Base-by-base conservation (phyloP, 179 eudicot species). In the Amaranthus tricolor region DNA sequence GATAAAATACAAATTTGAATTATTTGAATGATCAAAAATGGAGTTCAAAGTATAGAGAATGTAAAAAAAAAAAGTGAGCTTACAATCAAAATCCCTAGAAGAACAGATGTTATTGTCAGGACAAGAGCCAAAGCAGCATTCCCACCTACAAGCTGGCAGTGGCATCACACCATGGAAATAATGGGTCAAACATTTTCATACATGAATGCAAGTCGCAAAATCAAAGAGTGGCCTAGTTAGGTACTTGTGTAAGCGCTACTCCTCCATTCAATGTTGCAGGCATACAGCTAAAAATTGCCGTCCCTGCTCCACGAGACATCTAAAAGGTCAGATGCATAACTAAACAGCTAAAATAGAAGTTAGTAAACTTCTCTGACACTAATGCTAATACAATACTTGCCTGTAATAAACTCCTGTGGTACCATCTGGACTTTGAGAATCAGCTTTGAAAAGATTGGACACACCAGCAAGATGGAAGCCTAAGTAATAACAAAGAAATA, bases 241-340 rank as follows among this genome's bases (percentile, higher is more conserved):
- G 74, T 84, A 84, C 87, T 74, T 84, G 87, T 21, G 85, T 82
- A 67, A 84, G 85, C 44, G 87, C 87, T 11, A 84, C 84, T 73
- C 84, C 86, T 53, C 84, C 83, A 68, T 82, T 78, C 71, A 84
- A 66, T 60, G 86, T 74, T 20, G 87, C 82, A 69, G 87, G 87
- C 85, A 84, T 82, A 71, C 85, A 84, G 72, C 81, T 77, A 74
- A 82, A 82, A 54, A 84, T 74, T 48, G 85, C 81, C 81, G 79
- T 68, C 17, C 87, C 87, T 84, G 85, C 20, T 20, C 72, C 62
- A 79, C 63, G 64, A 74, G 73, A 57, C 68, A 76, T 50, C 4
- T 7, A 53, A 55, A 68, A 17, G 9, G 72, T 81, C 61, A 81
- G 80, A 71, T 40, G 47, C 75, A 68, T 63, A 75, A 56, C 50